These are phyloP conservation scores for Sporothrix sp. DNA, from an alignment of 2,329 filamentous ascomycete species.

Conservation along the genomic window DNA sequence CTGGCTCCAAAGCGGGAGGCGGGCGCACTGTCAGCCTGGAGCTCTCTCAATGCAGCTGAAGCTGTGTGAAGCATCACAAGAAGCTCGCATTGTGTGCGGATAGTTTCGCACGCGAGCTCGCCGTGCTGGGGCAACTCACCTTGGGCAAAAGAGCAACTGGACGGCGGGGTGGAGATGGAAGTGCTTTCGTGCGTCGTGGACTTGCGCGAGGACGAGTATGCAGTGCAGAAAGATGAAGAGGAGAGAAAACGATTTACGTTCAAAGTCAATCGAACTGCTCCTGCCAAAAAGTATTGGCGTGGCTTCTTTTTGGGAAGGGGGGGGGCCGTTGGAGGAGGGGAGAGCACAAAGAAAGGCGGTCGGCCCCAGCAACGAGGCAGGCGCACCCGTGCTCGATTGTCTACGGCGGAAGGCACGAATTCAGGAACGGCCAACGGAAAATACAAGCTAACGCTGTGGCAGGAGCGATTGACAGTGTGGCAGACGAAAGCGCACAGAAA, in stretches of 20 bases:
- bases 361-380: constrained; percentile 12
- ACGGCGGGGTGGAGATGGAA: background rate
- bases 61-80: background rate
- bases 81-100: background rate
- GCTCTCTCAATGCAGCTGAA: no score
- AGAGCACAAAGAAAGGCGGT: constrained; percentile 7
- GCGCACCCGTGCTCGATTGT: background rate
- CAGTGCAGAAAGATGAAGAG: constrained; percentile 4
- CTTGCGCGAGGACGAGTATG: constrained; percentile 1
- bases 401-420: constrained; percentile 5
- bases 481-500: constrained; percentile 4
- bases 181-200: background rate
- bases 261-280: constrained; percentile 10
- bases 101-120: background rate
- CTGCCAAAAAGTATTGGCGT: constrained; percentile 15
- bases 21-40: no score
- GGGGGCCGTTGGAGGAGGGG: constrained; percentile 2
- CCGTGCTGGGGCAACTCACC: constrained; percentile 8
- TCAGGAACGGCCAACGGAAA: constrained; percentile 6
- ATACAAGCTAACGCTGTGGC: background rate
- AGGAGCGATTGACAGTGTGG: constrained; percentile 4
- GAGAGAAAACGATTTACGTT: constrained; percentile 13
- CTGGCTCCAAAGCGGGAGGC: background rate
- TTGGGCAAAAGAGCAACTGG: constrained; percentile 7
- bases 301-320: constrained; percentile 11